Conservation (phyloP, 164 flowering plant genomes). For the Brasenia schreberi region DNA sequence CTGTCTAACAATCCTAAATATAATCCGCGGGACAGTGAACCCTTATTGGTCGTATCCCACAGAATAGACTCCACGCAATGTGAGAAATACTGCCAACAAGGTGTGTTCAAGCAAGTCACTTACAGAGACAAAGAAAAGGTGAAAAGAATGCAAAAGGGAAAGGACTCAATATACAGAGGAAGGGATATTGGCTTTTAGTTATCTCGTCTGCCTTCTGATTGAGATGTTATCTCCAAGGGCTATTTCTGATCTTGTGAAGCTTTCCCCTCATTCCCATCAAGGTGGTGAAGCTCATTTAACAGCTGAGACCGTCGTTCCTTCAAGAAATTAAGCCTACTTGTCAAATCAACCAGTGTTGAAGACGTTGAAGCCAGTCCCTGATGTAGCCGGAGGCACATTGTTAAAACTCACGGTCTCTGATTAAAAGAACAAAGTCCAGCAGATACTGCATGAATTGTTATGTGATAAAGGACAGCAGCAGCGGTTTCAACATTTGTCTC, state of each 20-base stretch:
- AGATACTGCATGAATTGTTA: too few relatives aligned
- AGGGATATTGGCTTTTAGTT: neutral
- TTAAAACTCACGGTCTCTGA: neutral
- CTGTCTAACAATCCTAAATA: too few relatives aligned
- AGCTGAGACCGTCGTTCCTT: conserved; percentile 67
- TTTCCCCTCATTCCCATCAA: conserved; percentile 16
- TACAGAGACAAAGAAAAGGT: neutral
- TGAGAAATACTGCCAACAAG: neutral
- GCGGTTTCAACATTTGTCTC: too few relatives aligned
- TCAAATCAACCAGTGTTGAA: conserved; percentile 63
- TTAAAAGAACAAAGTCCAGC: too few relatives aligned
- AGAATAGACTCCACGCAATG: neutral
- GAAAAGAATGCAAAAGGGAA: neutral
- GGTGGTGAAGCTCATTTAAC: conserved; percentile 45
- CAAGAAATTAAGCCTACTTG: conserved; percentile 61
- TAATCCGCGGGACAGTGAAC: too few relatives aligned
- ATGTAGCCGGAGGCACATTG: conserved; percentile 6
- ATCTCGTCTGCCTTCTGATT: neutral
- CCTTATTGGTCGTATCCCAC: neutral
- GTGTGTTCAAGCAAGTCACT: neutral
- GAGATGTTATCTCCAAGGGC: neutral
- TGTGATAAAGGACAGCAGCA: too few relatives aligned
- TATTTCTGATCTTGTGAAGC: neutral
- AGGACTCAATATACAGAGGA: neutral
- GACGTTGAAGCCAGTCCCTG: conserved; percentile 43